Base-by-base conservation (phyloP, 2,329 filamentous ascomycete species). In the Pyricularia sp. region DNA sequence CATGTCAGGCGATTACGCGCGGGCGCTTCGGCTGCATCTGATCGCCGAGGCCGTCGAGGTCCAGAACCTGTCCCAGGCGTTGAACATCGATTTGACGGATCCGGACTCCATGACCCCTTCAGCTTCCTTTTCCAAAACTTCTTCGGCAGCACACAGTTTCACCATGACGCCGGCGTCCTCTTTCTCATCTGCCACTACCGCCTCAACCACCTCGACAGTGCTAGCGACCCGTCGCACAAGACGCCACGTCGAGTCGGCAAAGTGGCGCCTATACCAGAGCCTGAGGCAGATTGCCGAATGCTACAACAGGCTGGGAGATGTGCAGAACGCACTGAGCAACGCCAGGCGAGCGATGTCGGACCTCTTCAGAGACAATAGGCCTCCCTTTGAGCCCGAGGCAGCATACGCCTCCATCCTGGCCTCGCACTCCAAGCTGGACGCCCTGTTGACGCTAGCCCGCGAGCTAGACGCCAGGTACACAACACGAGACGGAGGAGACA, bases 221-320 rank as follows among this genome's bases (percentile, higher is more conserved):
- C 55, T 59, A 4, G 55, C 55, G 12, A 59, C 62, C 28, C 33
- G 24, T 13, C 35, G 16, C 7, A 44, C 31, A 26, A 60, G 35
- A 13, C 63, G 63, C 4, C 28, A 60, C 13, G 19, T 60, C 22
- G 24, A 28, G 12, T 31, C 16, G 22, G 53, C 63, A n/a, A 64
- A 60, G 19, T 64, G 63, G 63, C 63, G 63, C 1, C 55, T 64
- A 2, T 64, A 64, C 16, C 49, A 64, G 33, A 64, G 40, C 55
- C 55, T 60, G 8, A 19, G 53, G 16, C 63, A 31, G 8, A 64
- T 64, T 10, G 63, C 63, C 28, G 55, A 59, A 5, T 64, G 63
- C 31, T 57, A 64, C 22, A 60, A 64, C 31, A 22, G 55, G 8
- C 33, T 64, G n/a, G 63, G 63, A 7, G 22, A 64, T 12, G 55